Percentiles rank a stretch among this genome's conserved stretches.
phyloP scores from a whole-genome alignment of 176 grass and related monocot genomes.

The Oropetium thomaeum region DNA sequence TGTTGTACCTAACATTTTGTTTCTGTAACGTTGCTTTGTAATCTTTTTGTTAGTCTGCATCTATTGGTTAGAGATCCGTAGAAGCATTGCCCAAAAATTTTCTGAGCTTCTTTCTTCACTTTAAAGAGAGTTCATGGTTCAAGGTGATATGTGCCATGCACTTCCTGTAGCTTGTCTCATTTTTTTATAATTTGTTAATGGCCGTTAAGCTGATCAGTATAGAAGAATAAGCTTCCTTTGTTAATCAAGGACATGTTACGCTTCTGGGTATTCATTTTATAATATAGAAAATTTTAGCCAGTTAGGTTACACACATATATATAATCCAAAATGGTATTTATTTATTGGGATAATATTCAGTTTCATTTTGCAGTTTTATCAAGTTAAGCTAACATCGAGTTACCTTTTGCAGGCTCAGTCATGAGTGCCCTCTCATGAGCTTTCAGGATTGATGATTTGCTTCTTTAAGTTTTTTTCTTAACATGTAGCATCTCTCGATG shows the following conservation, averaged over 20 bases:
- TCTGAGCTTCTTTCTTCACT: constrained; percentile 10
- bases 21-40: constrained; percentile 28
- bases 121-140: not conserved
- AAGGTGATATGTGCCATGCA: constrained; percentile 7
- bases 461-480: constrained; percentile 4
- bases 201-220: not conserved
- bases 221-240: not conserved
- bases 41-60: constrained; percentile 42
- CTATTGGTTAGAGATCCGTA: constrained; percentile 35
- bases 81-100: constrained; percentile 21
- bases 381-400: constrained; percentile 20
- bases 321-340: not conserved
- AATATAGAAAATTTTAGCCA: not conserved
- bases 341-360: not conserved
- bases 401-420: constrained; percentile 34
- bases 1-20: constrained; percentile 43
- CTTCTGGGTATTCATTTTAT: not conserved
- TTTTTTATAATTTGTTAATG: constrained; percentile 3
- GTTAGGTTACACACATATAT: not conserved
- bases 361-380: constrained; percentile 6
- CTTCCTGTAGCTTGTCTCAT: not conserved
- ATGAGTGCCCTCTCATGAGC: constrained; percentile 29
- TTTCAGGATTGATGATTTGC: constrained; percentile 19
- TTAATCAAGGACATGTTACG: constrained; percentile 1
- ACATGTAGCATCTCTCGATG: constrained; percentile 30